A percentile compares a stretch with the other conserved stretches of the same genome.
These are phyloP conservation scores for Wickerhamomyces rabaulensis DNA, from an alignment of 805 yeast species.

Conservation along the genomic window DNA sequence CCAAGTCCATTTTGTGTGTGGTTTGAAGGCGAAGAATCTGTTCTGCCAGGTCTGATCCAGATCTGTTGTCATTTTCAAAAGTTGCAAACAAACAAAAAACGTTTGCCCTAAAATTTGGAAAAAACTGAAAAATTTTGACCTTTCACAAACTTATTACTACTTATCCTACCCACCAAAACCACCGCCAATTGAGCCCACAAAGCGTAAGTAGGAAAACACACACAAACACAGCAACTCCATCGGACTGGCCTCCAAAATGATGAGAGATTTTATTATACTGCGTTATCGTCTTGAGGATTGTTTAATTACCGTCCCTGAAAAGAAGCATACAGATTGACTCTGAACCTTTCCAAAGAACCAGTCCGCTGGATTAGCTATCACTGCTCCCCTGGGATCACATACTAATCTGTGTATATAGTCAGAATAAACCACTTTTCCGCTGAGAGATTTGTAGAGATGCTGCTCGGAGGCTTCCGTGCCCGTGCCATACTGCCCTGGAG, in stretches of 20 bases:
- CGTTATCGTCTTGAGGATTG: constrained; percentile 31
- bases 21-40: neutral
- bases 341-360: neutral
- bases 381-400: neutral
- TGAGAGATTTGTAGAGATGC: neutral
- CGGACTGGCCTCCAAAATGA: constrained; percentile 7
- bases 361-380: neutral
- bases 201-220: too few relatives aligned
- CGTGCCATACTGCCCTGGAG: neutral
- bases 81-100: too few relatives aligned
- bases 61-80: neutral
- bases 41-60: neutral
- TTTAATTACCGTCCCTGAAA: constrained; percentile 28
- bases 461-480: neutral
- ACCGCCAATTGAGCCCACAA: too few relatives aligned
- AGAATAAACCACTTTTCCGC: too few relatives aligned
- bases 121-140: too few relatives aligned
- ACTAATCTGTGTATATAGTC: neutral
- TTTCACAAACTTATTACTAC: too few relatives aligned
- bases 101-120: too few relatives aligned
- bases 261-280: constrained; percentile 24
- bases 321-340: constrained; percentile 9
- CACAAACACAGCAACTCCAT: neutral
- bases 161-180: too few relatives aligned
- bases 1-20: neutral